These are phyloP conservation scores for Paramecium tetraurelia DNA, from an alignment of 73 alveolate species.

Conservation along the genomic window DNA sequence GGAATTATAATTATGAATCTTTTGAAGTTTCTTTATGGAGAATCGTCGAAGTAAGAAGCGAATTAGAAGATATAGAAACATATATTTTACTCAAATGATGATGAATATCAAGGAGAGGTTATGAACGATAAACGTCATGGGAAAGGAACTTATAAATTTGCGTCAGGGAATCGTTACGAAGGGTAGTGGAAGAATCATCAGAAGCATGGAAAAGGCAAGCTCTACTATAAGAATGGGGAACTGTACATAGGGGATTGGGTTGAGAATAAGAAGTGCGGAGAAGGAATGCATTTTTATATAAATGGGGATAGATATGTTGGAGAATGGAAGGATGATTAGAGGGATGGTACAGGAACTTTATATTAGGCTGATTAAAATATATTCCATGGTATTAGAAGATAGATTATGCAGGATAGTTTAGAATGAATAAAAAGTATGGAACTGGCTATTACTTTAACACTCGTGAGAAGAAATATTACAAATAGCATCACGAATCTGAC, in stretches of 20 bases:
- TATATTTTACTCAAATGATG: slow-evolving; percentile 35
- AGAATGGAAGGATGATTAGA: slow-evolving; percentile 55
- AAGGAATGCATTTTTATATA: slow-evolving; percentile 40
- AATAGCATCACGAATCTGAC: neutral
- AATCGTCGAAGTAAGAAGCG: neutral
- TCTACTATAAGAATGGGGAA: slow-evolving; percentile 53
- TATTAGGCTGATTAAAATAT: slow-evolving; percentile 25
- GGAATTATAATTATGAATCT: neutral
- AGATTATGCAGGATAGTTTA: neutral
- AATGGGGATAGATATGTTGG: slow-evolving; percentile 63
- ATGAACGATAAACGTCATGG: slow-evolving; percentile 34
- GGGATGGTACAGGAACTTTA: slow-evolving; percentile 51
- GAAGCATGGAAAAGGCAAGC: slow-evolving; percentile 29
- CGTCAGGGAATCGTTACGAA: slow-evolving; percentile 33
- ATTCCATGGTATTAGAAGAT: neutral
- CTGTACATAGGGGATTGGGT: slow-evolving; percentile 65
- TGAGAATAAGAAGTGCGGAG: slow-evolving; percentile 58
- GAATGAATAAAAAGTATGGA: neutral
- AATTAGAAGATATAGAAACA: neutral
- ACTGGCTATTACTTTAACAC: neutral
- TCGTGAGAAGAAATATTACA: slow-evolving; percentile 20
- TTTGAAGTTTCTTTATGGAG: neutral
- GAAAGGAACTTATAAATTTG: slow-evolving; percentile 31
- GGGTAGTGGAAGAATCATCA: slow-evolving; percentile 23
- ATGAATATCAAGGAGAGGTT: slow-evolving; percentile 36